Evolutionary conservation across 108 stramenopile species (phyloP), one percentile per base, ranked within the genome.

Genomic region (Aurantiochytrium sp.): DNA sequence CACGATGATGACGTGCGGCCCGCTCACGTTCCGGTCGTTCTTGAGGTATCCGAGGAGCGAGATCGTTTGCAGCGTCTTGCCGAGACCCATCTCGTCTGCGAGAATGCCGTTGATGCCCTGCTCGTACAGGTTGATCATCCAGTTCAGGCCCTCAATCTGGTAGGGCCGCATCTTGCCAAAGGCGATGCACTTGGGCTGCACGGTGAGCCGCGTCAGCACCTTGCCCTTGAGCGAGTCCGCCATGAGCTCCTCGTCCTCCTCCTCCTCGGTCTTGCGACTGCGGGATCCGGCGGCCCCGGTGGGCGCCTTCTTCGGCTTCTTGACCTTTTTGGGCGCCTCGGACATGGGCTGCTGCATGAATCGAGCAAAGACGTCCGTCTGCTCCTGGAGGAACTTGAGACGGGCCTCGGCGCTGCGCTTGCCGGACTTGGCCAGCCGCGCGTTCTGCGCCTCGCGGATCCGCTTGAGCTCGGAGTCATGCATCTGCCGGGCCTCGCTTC

Each of bases 121-220:
- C 91, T 98, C 98, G 91, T 99, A 96, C 52, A 98, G 94, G 87
- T 97, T 97, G 92, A 99, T 97, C 89, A 99, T 89, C 99, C 99
- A 99, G 91, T 98, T 99, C 86, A 99, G 92, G 41, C 99, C 99
- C 92, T 98, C 99, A 37, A 99, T 90, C 91, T 99, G 99, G 91
- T 99, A 99, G 30, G 90, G 90, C 69, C 98, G 97, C 97, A 99
- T 97, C 41, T 93, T 96, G 85, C 97, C 97, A 54, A 94, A 90
- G 17, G 95, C 93, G 54, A 97, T 88, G 86, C 89, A 89, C 42
- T 88, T 86, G n/a, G 99, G 99, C 91, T 99, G 99, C 85, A 91
- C 87, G 85, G 94, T 92, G 59, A 99, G 88, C 68, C 98, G 95
- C 55, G 95, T 92, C 4, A 96, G 95, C 4, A 94, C 87, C n/a